Evolutionary conservation across 148 eudicot species (phyloP).

Genomic region (Mesembryanthemum crystallinum): DNA sequence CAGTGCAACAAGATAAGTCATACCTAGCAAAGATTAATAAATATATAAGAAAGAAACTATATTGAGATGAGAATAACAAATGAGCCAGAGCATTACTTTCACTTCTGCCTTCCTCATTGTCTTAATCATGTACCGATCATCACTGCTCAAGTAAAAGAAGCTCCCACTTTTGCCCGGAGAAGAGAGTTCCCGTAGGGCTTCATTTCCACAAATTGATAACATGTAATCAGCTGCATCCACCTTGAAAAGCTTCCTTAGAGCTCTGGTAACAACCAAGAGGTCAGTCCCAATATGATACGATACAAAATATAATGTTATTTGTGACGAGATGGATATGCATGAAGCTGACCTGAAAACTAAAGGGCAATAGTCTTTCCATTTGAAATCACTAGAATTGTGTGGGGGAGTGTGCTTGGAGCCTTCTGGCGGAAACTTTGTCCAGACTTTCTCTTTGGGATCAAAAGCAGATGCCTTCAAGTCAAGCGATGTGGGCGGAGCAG

Average conservation of each 20-base stretch:
- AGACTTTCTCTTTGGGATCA: slow-evolving; percentile 80
- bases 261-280: slow-evolving; percentile 35
- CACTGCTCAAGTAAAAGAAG: slow-evolving; percentile 88
- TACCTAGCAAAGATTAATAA: neutral
- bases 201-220: slow-evolving; percentile 93
- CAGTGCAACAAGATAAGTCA: neutral
- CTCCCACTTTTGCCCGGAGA: slow-evolving; percentile 98
- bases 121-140: slow-evolving; percentile 97
- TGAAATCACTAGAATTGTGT: slow-evolving; percentile 77
- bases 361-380: slow-evolving; percentile 98
- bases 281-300: slow-evolving; percentile 1
- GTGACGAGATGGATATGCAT: neutral
- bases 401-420: slow-evolving; percentile 95
- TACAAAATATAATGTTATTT: too few species aligned
- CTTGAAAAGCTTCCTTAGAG: slow-evolving; percentile 87
- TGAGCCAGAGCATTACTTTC: slow-evolving; percentile 42
- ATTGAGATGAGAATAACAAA: neutral
- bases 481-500: slow-evolving; percentile 71
- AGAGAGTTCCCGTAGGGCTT: slow-evolving; percentile 85
- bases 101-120: slow-evolving; percentile 94
- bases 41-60: neutral
- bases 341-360: slow-evolving; percentile 79
- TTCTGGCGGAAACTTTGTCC: slow-evolving; percentile 96
- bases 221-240: slow-evolving; percentile 97
- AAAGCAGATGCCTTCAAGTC: slow-evolving; percentile 90